Base-by-base conservation (phyloP, 176 grass and related monocot genomes). In the Rhynchospora tenuis region DNA sequence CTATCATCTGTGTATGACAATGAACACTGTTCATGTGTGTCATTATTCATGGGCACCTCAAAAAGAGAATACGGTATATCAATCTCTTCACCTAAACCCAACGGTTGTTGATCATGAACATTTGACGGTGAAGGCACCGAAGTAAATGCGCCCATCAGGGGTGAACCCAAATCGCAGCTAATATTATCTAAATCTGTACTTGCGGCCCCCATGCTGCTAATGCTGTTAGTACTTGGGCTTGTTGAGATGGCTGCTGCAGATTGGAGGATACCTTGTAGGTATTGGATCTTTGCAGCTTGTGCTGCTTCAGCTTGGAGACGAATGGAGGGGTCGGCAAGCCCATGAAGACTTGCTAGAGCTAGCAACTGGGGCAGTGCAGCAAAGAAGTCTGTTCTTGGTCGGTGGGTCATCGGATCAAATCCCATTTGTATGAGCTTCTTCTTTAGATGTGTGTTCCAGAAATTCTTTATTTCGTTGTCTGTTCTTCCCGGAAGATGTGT, bases 361-460 rank as follows among this genome's bases (percentile, higher is more conserved):
- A 93, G 69, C 73, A 97, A 90, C 79, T 93, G 93, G 55, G 89
- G 90, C 43, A 96, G 82, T 51, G 93, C 88, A 52, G 85, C 79
- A 73, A 91, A 88, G 88, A 96, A 96, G 55, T 97, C 91, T 10
- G 94, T 93, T 47, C 94, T 77, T 0, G 89, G 91, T 42, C 89
- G 94, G 86, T 97, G 94, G 74, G 94, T 97, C 89, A 97, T 93
- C 51, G 94, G 94, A 83, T 97, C 94, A 84, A 97, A 81, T n/a
- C 94, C 94, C 94, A 97, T 97, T 86, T 93, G 89, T 64, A 93
- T 90, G 48, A 97, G 87, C 24, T 88, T 88, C 91, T 93, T 97
- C 89, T 93, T 97, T 71, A 97, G 91, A 80, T 97, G 94, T 24
- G 94, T 97, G 91, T 97, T 97, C 94, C 94, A 97, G 71, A 91